Evolutionary conservation across 176 grass and related monocot genomes (phyloP).

Genomic region (Aegilops longissima): DNA sequence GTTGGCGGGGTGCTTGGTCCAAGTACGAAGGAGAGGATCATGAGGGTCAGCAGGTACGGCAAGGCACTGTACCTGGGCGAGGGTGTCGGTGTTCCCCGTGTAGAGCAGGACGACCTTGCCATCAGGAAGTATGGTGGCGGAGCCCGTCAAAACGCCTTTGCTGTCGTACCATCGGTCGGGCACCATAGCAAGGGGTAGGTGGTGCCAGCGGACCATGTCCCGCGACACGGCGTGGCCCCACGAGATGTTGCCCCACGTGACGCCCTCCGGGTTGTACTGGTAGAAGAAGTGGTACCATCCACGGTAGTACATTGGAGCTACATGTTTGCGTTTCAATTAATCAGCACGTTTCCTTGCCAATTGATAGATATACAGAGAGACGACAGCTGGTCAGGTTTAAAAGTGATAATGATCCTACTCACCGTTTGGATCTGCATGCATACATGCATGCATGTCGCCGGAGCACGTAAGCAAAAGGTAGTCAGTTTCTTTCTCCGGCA

Average conservation of each 20-base stretch:
- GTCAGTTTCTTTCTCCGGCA: no score
- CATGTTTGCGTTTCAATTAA: neutral
- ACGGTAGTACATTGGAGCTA: constrained; percentile 9
- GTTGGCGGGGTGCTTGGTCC: neutral
- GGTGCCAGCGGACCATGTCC: neutral
- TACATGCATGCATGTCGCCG: neutral
- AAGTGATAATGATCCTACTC: neutral
- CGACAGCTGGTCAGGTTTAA: no score
- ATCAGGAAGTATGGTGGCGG: neutral
- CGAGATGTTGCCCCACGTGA: neutral
- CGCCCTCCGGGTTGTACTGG: neutral
- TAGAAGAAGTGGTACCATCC: constrained; percentile 20
- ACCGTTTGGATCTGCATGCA: neutral
- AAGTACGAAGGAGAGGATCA: neutral
- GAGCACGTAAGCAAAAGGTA: neutral
- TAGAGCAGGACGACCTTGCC: neutral
- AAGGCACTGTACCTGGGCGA: neutral
- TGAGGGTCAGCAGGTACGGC: neutral
- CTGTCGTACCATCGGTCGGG: neutral
- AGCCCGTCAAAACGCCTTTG: neutral
- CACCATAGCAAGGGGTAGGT: neutral
- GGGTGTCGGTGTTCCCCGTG: neutral
- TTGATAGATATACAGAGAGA: neutral
- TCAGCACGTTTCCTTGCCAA: neutral
- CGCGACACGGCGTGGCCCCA: neutral